These are phyloP conservation scores for Suhomyces sp. DNA, from an alignment of 805 yeast species.

Conservation along the genomic window DNA sequence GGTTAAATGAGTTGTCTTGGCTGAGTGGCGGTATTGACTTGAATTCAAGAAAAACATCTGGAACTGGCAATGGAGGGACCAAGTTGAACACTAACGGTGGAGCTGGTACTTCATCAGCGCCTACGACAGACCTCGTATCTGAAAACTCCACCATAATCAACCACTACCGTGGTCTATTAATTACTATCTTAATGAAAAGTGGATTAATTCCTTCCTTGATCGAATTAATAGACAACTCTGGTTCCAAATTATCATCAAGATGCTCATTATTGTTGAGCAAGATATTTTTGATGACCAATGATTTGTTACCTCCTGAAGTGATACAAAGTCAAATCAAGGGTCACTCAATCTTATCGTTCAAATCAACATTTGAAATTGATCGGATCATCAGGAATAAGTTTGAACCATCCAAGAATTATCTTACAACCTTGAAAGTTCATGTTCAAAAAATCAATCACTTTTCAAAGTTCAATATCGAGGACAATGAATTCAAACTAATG, in stretches of 20 bases:
- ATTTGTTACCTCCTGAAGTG: conserved; percentile 52
- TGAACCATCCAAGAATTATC: conserved; percentile 22
- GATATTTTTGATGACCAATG: conserved; percentile 52
- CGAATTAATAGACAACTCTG: conserved; percentile 41
- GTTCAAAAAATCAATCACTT: conserved; percentile 21
- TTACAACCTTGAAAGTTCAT: conserved; percentile 27
- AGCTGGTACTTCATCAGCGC: neutral
- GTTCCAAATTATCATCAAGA: conserved; percentile 51
- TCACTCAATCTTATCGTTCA: conserved; percentile 3
- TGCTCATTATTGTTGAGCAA: conserved; percentile 67
- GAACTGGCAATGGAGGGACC: too few species aligned
- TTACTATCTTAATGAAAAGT: conserved; percentile 51
- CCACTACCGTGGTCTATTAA: conserved; percentile 66
- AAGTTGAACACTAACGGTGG: neutral
- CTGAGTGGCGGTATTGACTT: conserved; percentile 18
- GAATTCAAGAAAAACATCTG: too few species aligned
- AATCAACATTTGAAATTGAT: conserved; percentile 46
- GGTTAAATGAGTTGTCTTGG: conserved; percentile 35
- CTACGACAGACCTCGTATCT: neutral
- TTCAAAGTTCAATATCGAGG: conserved; percentile 47
- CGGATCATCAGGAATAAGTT: conserved; percentile 37
- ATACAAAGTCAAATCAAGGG: conserved; percentile 22
- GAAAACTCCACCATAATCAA: too few species aligned
- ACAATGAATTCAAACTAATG: conserved; percentile 61
- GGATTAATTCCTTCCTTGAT: conserved; percentile 52